Conservation (phyloP, 805 yeast species). For the Saccharomycopsis capsularis region DNA sequence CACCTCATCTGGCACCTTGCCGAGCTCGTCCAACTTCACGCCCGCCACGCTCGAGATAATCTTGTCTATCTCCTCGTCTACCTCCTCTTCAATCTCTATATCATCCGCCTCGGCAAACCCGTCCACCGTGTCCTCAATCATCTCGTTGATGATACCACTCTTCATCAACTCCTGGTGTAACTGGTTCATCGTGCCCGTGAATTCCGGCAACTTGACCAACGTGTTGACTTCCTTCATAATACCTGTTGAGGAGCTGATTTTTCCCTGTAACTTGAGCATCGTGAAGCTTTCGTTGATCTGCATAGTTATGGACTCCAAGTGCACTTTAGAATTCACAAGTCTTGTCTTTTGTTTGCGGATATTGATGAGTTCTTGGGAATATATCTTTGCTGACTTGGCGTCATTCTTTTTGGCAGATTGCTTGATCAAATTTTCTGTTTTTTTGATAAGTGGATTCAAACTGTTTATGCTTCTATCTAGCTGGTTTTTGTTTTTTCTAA, state of each 20-base stretch:
- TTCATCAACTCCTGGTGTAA: constrained; percentile 80
- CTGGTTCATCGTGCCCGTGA: constrained; percentile 77
- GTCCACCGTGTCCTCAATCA: constrained; percentile 89
- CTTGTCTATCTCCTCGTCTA: constrained; percentile 54
- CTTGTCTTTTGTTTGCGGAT: constrained; percentile 68
- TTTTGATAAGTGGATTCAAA: constrained; percentile 58
- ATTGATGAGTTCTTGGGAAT: constrained; percentile 75
- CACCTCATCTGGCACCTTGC: constrained; percentile 20
- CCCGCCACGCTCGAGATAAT: constrained; percentile 42
- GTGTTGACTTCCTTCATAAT: constrained; percentile 86
- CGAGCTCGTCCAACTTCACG: constrained; percentile 36
- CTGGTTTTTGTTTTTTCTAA: constrained; percentile 80
- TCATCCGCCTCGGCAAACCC: constrained; percentile 57
- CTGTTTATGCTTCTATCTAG: constrained; percentile 60
- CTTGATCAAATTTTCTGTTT: constrained; percentile 71
- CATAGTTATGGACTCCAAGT: constrained; percentile 77
- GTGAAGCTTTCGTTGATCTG: constrained; percentile 89
- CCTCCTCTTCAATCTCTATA: constrained; percentile 54
- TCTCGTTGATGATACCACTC: constrained; percentile 83
- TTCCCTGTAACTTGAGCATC: constrained; percentile 72
- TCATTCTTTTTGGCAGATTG: constrained; percentile 73
- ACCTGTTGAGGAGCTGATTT: constrained; percentile 67
- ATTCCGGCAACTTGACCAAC: constrained; percentile 69
- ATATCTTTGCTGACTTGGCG: constrained; percentile 61
- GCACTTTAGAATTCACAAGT: constrained; percentile 74